Evolutionary conservation across 2,329 filamentous ascomycete species (phyloP).

Genomic region (Colletotrichum noveboracense): DNA sequence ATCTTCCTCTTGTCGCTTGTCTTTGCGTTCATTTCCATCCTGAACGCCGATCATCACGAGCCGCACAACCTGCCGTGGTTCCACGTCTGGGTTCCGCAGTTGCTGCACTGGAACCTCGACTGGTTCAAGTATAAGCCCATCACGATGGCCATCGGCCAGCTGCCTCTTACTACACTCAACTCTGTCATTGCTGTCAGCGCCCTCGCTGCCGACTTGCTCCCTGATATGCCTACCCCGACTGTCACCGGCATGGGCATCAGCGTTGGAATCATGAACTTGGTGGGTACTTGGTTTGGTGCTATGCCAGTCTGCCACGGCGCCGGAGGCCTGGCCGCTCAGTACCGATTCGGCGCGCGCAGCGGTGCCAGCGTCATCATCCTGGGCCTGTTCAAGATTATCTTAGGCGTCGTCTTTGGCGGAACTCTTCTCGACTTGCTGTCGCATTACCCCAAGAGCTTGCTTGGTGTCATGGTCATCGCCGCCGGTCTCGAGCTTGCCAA

Average conservation of each 20-base stretch:
- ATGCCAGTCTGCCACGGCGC: constrained; percentile 97
- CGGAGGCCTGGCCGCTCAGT: constrained; percentile 88
- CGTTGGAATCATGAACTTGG: constrained; percentile 82
- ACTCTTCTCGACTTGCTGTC: constrained; percentile 74
- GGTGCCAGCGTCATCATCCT: constrained; percentile 84
- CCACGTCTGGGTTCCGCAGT: constrained; percentile 64
- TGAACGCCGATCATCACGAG: constrained; percentile 27
- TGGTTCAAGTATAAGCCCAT: constrained; percentile 37
- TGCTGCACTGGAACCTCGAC: constrained; percentile 49
- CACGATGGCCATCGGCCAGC: constrained; percentile 78
- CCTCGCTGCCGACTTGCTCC: constrained; percentile 78
- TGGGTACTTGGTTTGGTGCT: constrained; percentile 88
- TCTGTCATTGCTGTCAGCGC: constrained; percentile 88
- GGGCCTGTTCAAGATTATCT: constrained; percentile 74
- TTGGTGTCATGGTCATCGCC: constrained; percentile 89
- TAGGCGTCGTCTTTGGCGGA: constrained; percentile 79
- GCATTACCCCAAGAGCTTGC: constrained; percentile 75
- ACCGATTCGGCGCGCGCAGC: constrained; percentile 88
- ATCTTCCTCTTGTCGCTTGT: constrained; percentile 73
- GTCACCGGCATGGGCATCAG: constrained; percentile 82
- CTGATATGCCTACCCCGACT: constrained; percentile 68
- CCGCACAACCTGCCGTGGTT: constrained; percentile 52
- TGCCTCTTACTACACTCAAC: constrained; percentile 91
- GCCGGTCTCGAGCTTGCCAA: constrained; percentile 87
- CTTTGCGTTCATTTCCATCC: constrained; percentile 58